phyloP scores from a whole-genome alignment of 148 eudicot genomes.

The Rhododendron ovatum region DNA sequence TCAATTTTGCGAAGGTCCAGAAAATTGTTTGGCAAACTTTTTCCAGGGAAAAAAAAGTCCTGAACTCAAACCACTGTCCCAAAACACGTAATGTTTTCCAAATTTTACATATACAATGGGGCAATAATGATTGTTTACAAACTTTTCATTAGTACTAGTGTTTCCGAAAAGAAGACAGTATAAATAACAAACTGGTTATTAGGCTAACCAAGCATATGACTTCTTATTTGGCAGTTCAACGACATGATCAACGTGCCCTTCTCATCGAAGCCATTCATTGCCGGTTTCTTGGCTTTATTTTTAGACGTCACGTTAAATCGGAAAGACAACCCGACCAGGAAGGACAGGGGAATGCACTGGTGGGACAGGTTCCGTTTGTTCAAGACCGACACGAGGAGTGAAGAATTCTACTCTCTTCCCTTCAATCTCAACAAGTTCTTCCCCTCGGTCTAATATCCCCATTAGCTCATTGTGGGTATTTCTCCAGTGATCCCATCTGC shows the following conservation, averaged over 20 bases:
- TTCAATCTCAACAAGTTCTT: constrained; percentile 94
- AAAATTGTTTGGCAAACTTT: not conserved
- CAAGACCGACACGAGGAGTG: constrained; percentile 82
- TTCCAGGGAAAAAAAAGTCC: not conserved
- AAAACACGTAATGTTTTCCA: not conserved
- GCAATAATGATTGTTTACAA: not conserved
- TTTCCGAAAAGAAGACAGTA: not conserved
- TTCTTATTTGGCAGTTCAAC: constrained; percentile 56
- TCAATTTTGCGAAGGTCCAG: not conserved
- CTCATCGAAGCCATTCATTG: constrained; percentile 88
- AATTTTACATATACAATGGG: not conserved
- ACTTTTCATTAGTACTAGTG: not conserved
- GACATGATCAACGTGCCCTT: constrained; percentile 93
- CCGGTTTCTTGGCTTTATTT: constrained; percentile 61
- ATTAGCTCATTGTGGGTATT: not conserved
- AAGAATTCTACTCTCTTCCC: constrained; percentile 83
- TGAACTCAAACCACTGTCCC: not conserved
- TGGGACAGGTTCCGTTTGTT: constrained; percentile 80
- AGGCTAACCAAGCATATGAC: not conserved
- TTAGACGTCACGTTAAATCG: constrained; percentile 54
- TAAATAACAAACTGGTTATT: too few species aligned
- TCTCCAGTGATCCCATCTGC: not conserved
- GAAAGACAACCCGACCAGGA: constrained; percentile 57
- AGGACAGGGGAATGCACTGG: constrained; percentile 83
- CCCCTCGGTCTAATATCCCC: constrained; percentile 61